Evolutionary conservation across 352 stramenopile genomes (phyloP).

Genomic region (Globisporangium iwayamae): DNA sequence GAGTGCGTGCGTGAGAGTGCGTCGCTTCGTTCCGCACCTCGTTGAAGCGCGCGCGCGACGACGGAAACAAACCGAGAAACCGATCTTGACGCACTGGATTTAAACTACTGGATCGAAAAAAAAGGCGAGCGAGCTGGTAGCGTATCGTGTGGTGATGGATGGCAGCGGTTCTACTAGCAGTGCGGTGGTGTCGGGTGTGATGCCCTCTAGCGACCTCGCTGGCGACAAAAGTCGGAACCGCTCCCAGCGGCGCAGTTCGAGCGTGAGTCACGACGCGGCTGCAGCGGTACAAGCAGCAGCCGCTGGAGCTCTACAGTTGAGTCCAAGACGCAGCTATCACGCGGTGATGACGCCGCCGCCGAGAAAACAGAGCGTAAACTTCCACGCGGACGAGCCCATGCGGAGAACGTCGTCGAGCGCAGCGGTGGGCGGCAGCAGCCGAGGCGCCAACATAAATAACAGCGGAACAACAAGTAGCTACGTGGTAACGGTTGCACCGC

Average conservation of each 20-base stretch:
- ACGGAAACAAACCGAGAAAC: not conserved
- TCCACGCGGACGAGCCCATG: slow-evolving; percentile 18
- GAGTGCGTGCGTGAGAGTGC: not conserved
- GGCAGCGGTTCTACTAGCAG: not conserved
- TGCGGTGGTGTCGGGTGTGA: not conserved
- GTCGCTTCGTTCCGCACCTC: not conserved
- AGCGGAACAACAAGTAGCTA: not conserved
- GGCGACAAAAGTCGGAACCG: not conserved
- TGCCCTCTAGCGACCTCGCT: not conserved
- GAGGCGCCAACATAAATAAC: slow-evolving; percentile 5
- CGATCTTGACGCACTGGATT: not conserved
- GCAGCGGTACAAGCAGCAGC: not conserved
- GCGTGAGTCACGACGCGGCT: not conserved
- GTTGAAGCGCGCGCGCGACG: not conserved
- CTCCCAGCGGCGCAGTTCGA: not conserved
- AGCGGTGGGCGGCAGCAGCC: not conserved
- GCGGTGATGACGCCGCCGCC: slow-evolving; percentile 27
- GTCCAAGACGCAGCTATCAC: slow-evolving; percentile 23
- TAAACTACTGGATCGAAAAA: not conserved
- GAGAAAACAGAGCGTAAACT: not conserved
- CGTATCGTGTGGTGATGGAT: not conserved
- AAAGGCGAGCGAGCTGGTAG: too few species aligned
- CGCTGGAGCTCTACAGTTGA: not conserved
- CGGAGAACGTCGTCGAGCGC: not conserved
- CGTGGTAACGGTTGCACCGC: not conserved